Percentiles rank a stretch among this genome's conserved stretches.
phyloP scores from a whole-genome alignment of 2,329 filamentous ascomycete species.

The Monilinia fructigena region DNA sequence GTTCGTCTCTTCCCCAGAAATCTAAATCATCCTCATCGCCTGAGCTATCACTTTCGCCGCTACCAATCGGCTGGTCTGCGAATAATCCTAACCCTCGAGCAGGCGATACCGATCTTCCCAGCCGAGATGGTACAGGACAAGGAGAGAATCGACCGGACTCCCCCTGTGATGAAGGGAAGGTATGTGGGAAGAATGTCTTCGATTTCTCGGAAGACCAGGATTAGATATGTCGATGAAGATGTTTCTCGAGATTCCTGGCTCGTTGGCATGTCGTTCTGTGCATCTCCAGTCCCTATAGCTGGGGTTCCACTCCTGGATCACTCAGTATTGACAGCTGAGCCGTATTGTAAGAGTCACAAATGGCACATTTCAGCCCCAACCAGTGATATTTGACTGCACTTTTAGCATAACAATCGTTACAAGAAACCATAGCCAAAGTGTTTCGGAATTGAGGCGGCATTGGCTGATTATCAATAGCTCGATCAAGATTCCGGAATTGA shows the following conservation, averaged over 20 bases:
- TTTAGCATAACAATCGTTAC: constrained; percentile 91
- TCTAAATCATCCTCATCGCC: constrained; percentile 51
- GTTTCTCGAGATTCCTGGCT: constrained; percentile 28
- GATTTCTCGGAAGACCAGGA: constrained; percentile 27
- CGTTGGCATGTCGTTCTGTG: constrained; percentile 27
- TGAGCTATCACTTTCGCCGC: constrained; percentile 49
- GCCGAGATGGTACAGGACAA: constrained; percentile 33
- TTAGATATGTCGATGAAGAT: constrained; percentile 21
- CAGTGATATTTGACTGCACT: constrained; percentile 89
- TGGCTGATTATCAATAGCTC: constrained; percentile 82
- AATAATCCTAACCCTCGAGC: constrained; percentile 38
- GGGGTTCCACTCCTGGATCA: constrained; percentile 34
- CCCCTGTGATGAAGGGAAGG: constrained; percentile 25
- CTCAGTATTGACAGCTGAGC: constrained; percentile 62
- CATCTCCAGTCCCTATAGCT: constrained; percentile 31
- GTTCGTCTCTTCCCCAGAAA: constrained; percentile 50
- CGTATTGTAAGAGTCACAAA: constrained; percentile 70
- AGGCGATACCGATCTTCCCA: constrained; percentile 41
- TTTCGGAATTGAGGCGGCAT: constrained; percentile 84
- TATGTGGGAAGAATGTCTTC: constrained; percentile 39
- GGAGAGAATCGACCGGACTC: constrained; percentile 32
- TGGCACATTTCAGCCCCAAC: constrained; percentile 85
- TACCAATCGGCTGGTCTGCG: constrained; percentile 37
- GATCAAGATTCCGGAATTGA: constrained; percentile 86
- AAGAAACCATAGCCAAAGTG: constrained; percentile 79